Evolutionary conservation across 176 grass and related monocot species (phyloP).

Genomic region (Hordeum vulgare): MorexV3_pseudomolecules_assembly NC_058522.1:526701721-526702220

Average conservation of each 20-base stretch:
- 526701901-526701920: slow-evolving; percentile 58
- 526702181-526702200: slow-evolving; percentile 62
- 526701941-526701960: slow-evolving; percentile 39
- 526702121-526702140: not conserved
- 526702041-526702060: slow-evolving; percentile 66
- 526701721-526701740: not conserved
- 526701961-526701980: slow-evolving; percentile 49
- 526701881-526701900: slow-evolving; percentile 25
- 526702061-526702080: slow-evolving; percentile 67
- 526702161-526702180: not conserved
- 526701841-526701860: not conserved
- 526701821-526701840: not conserved
- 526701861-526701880: not conserved
- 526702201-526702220: slow-evolving; percentile 64
- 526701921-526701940: slow-evolving; percentile 52
- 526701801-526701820: not conserved
- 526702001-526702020: slow-evolving; percentile 76
- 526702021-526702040: slow-evolving; percentile 67
- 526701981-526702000: slow-evolving; percentile 68
- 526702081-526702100: slow-evolving; percentile 37
- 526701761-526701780: not conserved
- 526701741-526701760: not conserved
- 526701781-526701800: too few species aligned
- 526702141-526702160: not conserved
- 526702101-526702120: not conserved